Evolutionary conservation across 2,329 filamentous ascomycete species (phyloP).

Genomic region (Clonostachys rosea): DNA sequence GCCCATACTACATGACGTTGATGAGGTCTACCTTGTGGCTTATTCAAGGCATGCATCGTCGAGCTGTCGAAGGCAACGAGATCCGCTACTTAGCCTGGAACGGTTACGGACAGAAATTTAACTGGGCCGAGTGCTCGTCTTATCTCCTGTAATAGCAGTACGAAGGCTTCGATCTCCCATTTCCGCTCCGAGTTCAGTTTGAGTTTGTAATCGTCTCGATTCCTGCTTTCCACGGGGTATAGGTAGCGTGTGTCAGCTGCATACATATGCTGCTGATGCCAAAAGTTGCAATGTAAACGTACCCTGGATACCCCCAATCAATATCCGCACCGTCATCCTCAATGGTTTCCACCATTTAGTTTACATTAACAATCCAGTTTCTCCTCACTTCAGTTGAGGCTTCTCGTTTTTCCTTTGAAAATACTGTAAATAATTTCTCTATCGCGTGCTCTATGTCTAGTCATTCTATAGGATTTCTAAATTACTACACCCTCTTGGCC

Average conservation of each 20-base stretch:
- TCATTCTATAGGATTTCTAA: no score
- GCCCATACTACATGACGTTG: conserved; percentile 67
- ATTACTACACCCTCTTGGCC: no score
- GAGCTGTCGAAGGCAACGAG: conserved; percentile 62
- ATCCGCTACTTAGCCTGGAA: conserved; percentile 59
- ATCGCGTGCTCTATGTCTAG: no score
- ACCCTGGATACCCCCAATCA: no score
- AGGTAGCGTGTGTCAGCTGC: neutral
- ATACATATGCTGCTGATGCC: no score
- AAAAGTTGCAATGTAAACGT: neutral
- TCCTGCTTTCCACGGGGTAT: conserved; percentile 51
- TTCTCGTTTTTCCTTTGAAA: no score
- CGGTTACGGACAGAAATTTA: conserved; percentile 63
- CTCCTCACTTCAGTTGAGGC: no score
- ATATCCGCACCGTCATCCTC: no score
- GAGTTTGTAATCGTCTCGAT: conserved; percentile 65
- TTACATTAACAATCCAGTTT: no score
- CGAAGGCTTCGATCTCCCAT: conserved; percentile 60
- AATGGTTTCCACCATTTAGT: no score
- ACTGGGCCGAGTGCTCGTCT: conserved; percentile 49
- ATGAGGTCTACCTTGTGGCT: conserved; percentile 57
- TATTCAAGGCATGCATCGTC: conserved; percentile 55
- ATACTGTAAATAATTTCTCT: no score
- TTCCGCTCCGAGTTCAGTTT: conserved; percentile 55
- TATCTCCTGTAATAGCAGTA: conserved; percentile 53